Base-by-base conservation (phyloP, 305 asterid genomes). In the Rubia balearica region DNA sequence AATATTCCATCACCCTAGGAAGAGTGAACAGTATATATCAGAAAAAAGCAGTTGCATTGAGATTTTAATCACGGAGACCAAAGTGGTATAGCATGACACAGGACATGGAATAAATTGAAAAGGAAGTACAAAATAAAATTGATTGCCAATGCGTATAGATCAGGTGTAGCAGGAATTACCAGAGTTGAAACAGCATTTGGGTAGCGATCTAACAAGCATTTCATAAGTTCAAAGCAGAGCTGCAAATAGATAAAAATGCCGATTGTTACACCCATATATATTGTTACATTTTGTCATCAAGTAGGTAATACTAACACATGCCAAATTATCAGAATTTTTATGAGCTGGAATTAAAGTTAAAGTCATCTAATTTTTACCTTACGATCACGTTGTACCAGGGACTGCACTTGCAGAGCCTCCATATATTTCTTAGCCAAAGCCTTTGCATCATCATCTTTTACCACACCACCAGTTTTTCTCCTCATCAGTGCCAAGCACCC, bases 181-280 rank as follows among this genome's bases (percentile, higher is more conserved):
- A 89, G 69, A 64, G 87, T 82, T 69, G 11, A 62, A 51, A 89
- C 75, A 75, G 90, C 97, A 76, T 75, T 86, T 49, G 85, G 69
- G 73, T 88, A 85, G 69, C 76, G 75, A 73, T 85, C 86, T 67
- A 94, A 74, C 74, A 94, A 74, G 86, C 96, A 88, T 75, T 94
- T 96, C 90, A 94, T 73, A 80, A 94, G 92, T 85, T 89, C 90
- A 76, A 88, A 82, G 89, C 95, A 85, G 60, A 94, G 89, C 99
- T 94, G 99, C 87, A 86, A 81, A 76, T 57, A 76, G 72, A 74
- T 72, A 51, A 33, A 19, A 53, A 38, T 42, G 19, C 17, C 14
- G 21, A 56, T 51, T 19, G 33, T 38, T 11, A 49, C 16, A 67
- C 16, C n/a, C 22, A n/a, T n/a, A 46, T 38, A 56, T 49, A 30